Percentiles rank a stretch among this genome's conserved stretches.
Evolutionary conservation across 2,329 filamentous ascomycete species (phyloP).

Genomic region (Scleromitrula shiraiana): DNA sequence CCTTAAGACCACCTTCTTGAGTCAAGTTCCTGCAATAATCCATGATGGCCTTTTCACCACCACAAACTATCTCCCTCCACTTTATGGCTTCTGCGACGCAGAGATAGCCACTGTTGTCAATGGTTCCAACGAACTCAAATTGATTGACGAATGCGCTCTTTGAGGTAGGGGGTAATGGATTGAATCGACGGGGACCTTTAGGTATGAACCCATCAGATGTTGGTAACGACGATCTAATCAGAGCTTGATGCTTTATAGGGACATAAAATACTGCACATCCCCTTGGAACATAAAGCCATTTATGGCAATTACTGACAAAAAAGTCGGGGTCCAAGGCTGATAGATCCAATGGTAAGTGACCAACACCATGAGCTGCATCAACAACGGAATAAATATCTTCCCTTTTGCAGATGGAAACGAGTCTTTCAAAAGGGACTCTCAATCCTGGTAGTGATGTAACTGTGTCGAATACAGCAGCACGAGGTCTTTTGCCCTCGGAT

Average conservation of each 20-base stretch:
- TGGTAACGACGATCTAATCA: conserved; percentile 67
- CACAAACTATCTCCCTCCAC: conserved; percentile 61
- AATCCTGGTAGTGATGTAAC: conserved; percentile 74
- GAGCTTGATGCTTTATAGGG: conserved; percentile 62
- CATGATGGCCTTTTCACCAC: conserved; percentile 65
- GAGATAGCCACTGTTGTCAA: conserved; percentile 64
- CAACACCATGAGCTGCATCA: conserved; percentile 80
- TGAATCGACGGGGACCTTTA: conserved; percentile 18
- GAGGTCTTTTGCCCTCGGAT: conserved; percentile 51
- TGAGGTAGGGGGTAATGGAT: conserved; percentile 33
- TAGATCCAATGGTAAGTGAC: conserved; percentile 68
- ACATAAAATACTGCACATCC: conserved; percentile 78
- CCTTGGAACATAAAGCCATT: conserved; percentile 80
- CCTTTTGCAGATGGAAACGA: conserved; percentile 57
- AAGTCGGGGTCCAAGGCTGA: conserved; percentile 67
- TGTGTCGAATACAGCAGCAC: conserved; percentile 69
- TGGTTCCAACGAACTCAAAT: conserved; percentile 72
- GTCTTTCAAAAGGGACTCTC: conserved; percentile 65
- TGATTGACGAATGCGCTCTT: conserved; percentile 53
- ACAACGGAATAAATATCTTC: conserved; percentile 58
- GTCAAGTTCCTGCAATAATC: conserved; percentile 57
- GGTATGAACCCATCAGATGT: conserved; percentile 73
- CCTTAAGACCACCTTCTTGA: conserved; percentile 49
- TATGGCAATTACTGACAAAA: conserved; percentile 80
- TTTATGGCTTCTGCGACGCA: conserved; percentile 63